A percentile compares a stretch with the other conserved stretches of the same genome.
Evolutionary conservation across 1,284 basidiomycete genomes (phyloP).

Genomic region (Leccinum subspadiceum): DNA sequence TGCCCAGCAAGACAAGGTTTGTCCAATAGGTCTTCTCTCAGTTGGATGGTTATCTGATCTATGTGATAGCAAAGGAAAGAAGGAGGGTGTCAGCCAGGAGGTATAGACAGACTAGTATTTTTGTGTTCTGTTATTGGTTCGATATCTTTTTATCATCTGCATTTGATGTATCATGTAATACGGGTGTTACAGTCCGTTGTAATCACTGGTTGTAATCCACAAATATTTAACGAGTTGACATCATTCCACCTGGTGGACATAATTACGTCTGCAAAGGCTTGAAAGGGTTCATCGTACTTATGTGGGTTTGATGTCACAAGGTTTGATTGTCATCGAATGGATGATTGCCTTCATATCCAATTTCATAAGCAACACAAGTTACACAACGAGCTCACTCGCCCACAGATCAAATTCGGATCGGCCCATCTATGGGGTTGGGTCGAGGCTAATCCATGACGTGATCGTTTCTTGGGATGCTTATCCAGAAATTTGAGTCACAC

Average conservation of each 20-base stretch:
- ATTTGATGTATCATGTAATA: conserved; percentile 31
- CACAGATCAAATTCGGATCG: background rate
- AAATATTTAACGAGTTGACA: conserved; percentile 4
- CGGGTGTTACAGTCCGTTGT: conserved; percentile 8
- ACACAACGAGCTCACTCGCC: background rate
- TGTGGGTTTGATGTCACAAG: background rate
- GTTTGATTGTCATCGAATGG: background rate
- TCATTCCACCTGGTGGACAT: background rate
- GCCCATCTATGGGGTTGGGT: background rate
- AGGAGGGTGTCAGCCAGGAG: conserved; percentile 34
- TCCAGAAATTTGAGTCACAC: background rate
- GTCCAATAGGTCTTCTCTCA: background rate
- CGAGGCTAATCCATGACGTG: too few species aligned
- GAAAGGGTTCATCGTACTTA: background rate
- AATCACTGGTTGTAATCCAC: conserved; percentile 16
- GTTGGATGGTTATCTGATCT: conserved; percentile 3
- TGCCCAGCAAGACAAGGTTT: conserved; percentile 46
- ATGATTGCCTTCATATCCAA: background rate
- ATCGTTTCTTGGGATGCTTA: background rate
- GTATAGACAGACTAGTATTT: conserved; percentile 20
- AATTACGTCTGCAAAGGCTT: background rate
- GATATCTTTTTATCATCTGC: conserved; percentile 32
- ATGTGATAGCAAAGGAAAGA: conserved; percentile 32
- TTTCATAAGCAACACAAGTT: background rate
- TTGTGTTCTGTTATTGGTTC: conserved; percentile 17